Conservation (phyloP, 345 rosid species). For the Mallotus nudiflorus region DNA sequence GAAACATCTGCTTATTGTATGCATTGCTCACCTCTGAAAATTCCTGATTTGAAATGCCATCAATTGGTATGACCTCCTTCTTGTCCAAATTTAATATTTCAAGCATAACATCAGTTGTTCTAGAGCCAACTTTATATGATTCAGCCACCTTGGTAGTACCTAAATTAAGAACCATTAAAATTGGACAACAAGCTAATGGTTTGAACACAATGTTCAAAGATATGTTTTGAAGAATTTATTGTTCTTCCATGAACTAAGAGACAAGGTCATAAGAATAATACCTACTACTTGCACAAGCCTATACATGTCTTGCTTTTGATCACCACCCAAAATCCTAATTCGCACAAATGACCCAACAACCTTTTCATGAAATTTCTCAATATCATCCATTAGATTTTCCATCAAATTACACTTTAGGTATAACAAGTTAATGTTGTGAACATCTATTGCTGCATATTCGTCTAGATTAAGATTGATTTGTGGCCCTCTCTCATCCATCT, state of each 20-base stretch:
- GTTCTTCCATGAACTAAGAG: slow-evolving; percentile 13
- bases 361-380: slow-evolving; percentile 62
- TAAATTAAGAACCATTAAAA: slow-evolving; percentile 31
- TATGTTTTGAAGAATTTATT: slow-evolving; percentile 10
- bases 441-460: slow-evolving; percentile 83
- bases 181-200: slow-evolving; percentile 6
- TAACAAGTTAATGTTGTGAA: slow-evolving; percentile 73
- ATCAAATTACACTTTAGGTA: slow-evolving; percentile 67
- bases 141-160: slow-evolving; percentile 63
- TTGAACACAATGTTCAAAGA: not conserved
- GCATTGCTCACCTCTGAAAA: slow-evolving; percentile 71
- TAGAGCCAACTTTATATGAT: slow-evolving; percentile 65
- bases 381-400: slow-evolving; percentile 67
- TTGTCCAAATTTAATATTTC: slow-evolving; percentile 71
- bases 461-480: slow-evolving; percentile 36
- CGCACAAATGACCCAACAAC: slow-evolving; percentile 91
- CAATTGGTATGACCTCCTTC: slow-evolving; percentile 69
- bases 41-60: slow-evolving; percentile 78
- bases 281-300: slow-evolving; percentile 93
- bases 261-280: slow-evolving; percentile 35
- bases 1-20: not conserved
- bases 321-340: slow-evolving; percentile 59
- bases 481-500: slow-evolving; percentile 46
- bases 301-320: slow-evolving; percentile 67
- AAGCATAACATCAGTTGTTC: slow-evolving; percentile 57